Conservation (phyloP, 495 filamentous ascomycete genomes). For the Penicillium simplicissimum region DNA sequence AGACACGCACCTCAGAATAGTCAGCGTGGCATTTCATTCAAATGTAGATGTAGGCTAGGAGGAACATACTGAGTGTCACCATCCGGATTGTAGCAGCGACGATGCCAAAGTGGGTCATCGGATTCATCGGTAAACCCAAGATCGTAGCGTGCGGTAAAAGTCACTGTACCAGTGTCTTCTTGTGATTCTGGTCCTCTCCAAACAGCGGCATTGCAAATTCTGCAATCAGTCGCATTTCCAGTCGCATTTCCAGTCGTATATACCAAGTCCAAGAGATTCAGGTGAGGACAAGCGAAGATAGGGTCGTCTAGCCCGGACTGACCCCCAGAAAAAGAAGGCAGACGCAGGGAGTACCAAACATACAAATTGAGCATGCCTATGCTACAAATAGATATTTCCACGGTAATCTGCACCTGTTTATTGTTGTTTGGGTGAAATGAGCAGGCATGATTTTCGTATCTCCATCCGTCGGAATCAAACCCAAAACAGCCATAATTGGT, state of each 20-base stretch:
- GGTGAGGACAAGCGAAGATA: neutral
- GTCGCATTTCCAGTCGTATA: too few species aligned
- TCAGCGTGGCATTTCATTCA: neutral
- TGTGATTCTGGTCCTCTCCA: neutral
- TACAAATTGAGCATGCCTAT: too few species aligned
- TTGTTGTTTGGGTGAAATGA: too few species aligned
- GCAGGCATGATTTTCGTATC: too few species aligned
- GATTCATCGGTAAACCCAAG: neutral
- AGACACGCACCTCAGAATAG: neutral
- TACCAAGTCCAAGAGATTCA: neutral
- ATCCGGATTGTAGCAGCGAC: neutral
- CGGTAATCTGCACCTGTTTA: too few species aligned
- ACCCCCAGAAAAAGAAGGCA: neutral
- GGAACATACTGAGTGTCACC: neutral
- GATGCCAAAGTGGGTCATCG: neutral
- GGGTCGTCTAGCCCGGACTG: neutral
- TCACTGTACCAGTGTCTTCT: neutral
- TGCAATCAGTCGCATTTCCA: neutral
- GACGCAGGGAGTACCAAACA: too few species aligned
- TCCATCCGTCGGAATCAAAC: too few species aligned
- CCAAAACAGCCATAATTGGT: too few species aligned
- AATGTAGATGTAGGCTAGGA: neutral
- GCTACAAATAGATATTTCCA: too few species aligned
- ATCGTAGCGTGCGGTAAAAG: neutral
- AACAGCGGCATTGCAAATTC: neutral